phyloP scores from a whole-genome alignment of 352 stramenopile genomes.

The Labyrinthula sp. region DNA sequence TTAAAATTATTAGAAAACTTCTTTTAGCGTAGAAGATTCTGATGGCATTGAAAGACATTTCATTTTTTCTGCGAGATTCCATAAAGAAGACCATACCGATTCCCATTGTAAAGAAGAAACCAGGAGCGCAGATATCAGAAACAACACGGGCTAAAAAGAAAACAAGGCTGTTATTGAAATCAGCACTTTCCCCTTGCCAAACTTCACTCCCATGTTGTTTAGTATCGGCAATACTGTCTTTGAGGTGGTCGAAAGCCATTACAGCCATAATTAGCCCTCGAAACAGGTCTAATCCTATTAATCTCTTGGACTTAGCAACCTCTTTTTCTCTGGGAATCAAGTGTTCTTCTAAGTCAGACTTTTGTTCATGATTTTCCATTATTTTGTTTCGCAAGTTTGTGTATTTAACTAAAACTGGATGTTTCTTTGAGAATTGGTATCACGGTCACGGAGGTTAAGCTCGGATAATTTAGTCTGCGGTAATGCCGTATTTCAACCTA shows the following conservation, averaged over 20 bases:
- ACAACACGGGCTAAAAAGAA: conserved; percentile 2
- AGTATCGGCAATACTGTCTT: too few species aligned
- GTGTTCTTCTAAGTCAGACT: too few species aligned
- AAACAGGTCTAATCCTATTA: conserved; percentile 3
- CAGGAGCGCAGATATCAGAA: conserved; percentile 3
- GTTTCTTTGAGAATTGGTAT: too few species aligned
- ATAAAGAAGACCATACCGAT: conserved; percentile 8
- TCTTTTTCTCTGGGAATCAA: too few species aligned
- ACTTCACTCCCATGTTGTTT: conserved; percentile 1
- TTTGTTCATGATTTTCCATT: too few species aligned
- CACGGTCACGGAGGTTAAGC: too few species aligned
- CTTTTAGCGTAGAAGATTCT: neutral
- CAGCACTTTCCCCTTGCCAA: neutral
- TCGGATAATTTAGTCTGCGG: too few species aligned
- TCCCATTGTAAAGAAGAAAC: conserved; percentile 15
- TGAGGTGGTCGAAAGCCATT: conserved; percentile 10
- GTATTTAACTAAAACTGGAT: too few species aligned
- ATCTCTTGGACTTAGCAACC: too few species aligned
- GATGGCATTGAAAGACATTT: neutral
- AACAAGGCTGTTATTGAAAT: conserved; percentile 5
- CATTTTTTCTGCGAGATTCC: neutral
- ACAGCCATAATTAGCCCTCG: conserved; percentile 18
- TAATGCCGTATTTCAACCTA: too few species aligned
- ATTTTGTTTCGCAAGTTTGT: too few species aligned
- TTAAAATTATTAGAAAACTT: conserved; percentile 3